Evolutionary conservation across 148 eudicot genomes (phyloP).

Genomic region (Silene conica): DNA sequence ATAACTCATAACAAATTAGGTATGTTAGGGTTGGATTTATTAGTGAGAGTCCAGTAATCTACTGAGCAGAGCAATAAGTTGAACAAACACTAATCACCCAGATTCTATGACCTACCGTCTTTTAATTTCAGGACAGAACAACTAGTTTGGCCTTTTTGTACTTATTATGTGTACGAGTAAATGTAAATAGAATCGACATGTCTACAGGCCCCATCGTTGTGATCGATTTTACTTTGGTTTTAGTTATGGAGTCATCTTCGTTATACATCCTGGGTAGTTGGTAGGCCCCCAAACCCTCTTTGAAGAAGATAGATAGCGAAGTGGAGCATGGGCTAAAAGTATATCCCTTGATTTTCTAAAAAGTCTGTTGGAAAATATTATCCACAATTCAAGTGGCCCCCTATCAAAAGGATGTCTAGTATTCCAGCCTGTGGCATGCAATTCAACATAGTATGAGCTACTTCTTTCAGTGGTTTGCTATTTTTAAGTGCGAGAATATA

Average conservation of each 20-base stretch:
- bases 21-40: background rate
- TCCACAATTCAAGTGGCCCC: conserved; percentile 24
- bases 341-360: conserved; percentile 8
- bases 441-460: background rate
- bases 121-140: background rate
- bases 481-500: background rate
- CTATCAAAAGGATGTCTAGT: conserved; percentile 10
- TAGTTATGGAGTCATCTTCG: background rate
- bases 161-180: background rate
- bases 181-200: background rate
- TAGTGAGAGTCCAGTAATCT: background rate
- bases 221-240: background rate
- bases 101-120: background rate
- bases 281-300: conserved; percentile 10
- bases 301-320: conserved; percentile 1
- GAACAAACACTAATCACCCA: background rate
- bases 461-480: conserved; percentile 6
- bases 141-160: background rate
- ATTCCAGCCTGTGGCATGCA: conserved; percentile 17
- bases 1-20: background rate
- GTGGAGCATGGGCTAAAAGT: conserved; percentile 12
- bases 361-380: conserved; percentile 17
- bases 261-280: background rate
- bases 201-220: background rate
- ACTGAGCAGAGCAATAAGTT: background rate